A percentile compares a stretch with the other conserved stretches of the same genome.
These are phyloP conservation scores for Colletotrichum falcatum DNA, from an alignment of 2,329 filamentous ascomycete species.

Conservation along the genomic window DNA sequence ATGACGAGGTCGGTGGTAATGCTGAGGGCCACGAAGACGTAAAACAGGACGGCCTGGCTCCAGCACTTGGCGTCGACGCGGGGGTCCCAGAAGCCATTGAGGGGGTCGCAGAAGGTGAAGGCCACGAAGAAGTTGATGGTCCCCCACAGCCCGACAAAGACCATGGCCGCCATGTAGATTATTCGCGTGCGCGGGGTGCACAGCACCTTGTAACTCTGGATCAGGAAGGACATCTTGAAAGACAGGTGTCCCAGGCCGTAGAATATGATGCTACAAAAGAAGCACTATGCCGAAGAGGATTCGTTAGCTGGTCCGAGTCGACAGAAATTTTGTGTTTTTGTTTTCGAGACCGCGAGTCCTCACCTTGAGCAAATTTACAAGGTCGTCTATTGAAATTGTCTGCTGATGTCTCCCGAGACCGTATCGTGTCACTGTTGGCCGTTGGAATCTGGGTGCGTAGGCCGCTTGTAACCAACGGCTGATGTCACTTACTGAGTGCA, in stretches of 20 bases:
- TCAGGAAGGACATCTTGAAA: constrained; percentile 51
- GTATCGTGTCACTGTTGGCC: constrained; percentile 30
- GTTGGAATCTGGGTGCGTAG: neutral
- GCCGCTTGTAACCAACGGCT: too few relatives aligned
- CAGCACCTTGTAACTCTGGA: constrained; percentile 53
- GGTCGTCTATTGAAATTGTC: constrained; percentile 1
- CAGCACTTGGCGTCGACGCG: constrained; percentile 42
- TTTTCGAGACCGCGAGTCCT: neutral
- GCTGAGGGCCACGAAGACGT: constrained; percentile 45
- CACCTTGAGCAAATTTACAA: too few relatives aligned
- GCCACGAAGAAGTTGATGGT: constrained; percentile 44
- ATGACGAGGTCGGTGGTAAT: constrained; percentile 46
- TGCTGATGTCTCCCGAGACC: constrained; percentile 42
- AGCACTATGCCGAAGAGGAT: constrained; percentile 42
- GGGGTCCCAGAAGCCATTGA: constrained; percentile 47
- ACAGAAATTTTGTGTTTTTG: too few relatives aligned
- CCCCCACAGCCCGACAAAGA: constrained; percentile 46
- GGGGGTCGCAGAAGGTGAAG: constrained; percentile 45
- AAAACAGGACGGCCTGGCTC: constrained; percentile 40
- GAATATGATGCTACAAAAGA: constrained; percentile 48
- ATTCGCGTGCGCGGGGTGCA: constrained; percentile 44
- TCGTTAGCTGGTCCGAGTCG: neutral
- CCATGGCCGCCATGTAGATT: constrained; percentile 45
- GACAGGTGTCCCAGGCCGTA: constrained; percentile 48
- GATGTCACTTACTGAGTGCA: constrained; percentile 19